A percentile compares a stretch with the other conserved stretches of the same genome.
phyloP scores from a whole-genome alignment of 306 rosid genomes.

The Glycine latifolia region DNA sequence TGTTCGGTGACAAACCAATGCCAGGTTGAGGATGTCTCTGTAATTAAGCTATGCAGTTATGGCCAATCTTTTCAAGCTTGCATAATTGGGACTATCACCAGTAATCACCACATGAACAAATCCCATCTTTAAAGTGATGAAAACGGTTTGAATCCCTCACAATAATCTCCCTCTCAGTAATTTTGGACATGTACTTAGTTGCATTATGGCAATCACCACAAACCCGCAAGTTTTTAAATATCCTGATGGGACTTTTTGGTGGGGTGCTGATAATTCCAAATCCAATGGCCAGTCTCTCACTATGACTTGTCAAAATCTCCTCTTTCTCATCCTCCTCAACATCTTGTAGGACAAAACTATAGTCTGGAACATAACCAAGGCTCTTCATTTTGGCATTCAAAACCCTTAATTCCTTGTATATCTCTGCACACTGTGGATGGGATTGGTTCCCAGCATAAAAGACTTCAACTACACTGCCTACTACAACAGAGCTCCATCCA shows the following conservation, averaged over 20 bases:
- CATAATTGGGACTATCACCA: conserved; percentile 44
- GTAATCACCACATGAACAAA: conserved; percentile 56
- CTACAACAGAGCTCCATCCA: conserved; percentile 59
- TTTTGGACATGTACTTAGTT: conserved; percentile 49
- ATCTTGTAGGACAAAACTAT: conserved; percentile 60
- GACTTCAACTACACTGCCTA: conserved; percentile 55
- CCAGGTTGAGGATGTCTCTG: conserved; percentile 7
- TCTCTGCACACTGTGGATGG: conserved; percentile 51
- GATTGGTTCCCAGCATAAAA: conserved; percentile 61
- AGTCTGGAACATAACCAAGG: conserved; percentile 63
- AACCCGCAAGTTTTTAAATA: conserved; percentile 54
- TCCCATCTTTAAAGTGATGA: conserved; percentile 54
- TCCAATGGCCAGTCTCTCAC: conserved; percentile 63
- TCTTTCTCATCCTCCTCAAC: conserved; percentile 63
- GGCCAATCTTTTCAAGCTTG: conserved; percentile 25
- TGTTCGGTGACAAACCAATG: not conserved
- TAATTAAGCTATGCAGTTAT: not conserved
- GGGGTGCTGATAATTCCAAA: conserved; percentile 61
- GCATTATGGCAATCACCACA: conserved; percentile 58
- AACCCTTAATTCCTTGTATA: conserved; percentile 53
- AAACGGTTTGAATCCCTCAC: conserved; percentile 56
- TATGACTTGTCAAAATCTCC: conserved; percentile 57
- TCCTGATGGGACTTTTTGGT: conserved; percentile 51
- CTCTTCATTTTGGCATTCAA: conserved; percentile 56
- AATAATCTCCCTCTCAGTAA: conserved; percentile 53